Evolutionary conservation across 2,329 filamentous ascomycete species (phyloP), one percentile per base, ranked within the genome.

Genomic region (Emmonsiellopsis sp.): DNA sequence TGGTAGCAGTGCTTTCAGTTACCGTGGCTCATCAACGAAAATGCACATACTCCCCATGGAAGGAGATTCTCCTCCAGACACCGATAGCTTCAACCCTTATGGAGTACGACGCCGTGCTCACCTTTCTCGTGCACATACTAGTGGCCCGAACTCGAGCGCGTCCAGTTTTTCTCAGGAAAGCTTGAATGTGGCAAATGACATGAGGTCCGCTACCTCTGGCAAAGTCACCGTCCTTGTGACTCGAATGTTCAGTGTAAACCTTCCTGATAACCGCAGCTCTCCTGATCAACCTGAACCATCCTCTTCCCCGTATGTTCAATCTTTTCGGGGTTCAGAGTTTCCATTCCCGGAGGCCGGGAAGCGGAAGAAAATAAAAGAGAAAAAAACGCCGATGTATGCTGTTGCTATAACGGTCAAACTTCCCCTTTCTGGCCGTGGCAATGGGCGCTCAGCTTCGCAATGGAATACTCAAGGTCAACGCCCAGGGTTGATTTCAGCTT

Each of bases 21-120:
- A 81, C 60, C 70, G 76, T 42, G 78, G 78, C n/a, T 77, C 78
- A 7, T 80, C 77, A 27, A 82, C 80, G 44, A 83, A 83, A 63
- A 75, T 82, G 62, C 80, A 83, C 62, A 77, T 82, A 51, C 72
- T 82, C 56, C 72, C 73, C 21, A 65, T 69, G 2, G 69, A 73
- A 56, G 65, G 66, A 42, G 67, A 70, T 31, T 55, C 63, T 5
- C 60, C 60, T 51, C 60, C 5, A 61, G 60, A 62, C 31, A 47
- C 56, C 14, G 58, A 57, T 37, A 55, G 50, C 45, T 53, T 55
- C 33, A 59, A 60, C 43, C 27, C 54, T 44, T 55, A 55, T 43
- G 46, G 54, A 6, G 37, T 48, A 13, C 46, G 59, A 40, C 57
- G 56, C n/a, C 68, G 67, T 9, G 65, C 63, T 45, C 66, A 69